These are phyloP conservation scores for Proliferodiscus dingleyae DNA, from an alignment of 2,329 filamentous ascomycete species.

Conservation along the genomic window DNA sequence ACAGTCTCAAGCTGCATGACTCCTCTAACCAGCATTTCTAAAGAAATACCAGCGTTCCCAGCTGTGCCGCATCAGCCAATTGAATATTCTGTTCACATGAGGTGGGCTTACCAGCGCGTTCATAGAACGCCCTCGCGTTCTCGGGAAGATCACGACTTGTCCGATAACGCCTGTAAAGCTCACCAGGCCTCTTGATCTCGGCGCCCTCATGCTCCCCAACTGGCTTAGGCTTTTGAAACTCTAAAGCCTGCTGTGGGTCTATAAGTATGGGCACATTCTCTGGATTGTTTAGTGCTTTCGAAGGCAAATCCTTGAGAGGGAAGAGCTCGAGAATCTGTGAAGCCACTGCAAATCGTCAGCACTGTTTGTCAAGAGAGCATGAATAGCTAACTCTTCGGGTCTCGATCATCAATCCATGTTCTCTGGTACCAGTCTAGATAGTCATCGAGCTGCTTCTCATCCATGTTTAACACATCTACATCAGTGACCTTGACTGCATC, in stretches of 20 bases:
- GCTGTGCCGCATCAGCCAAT: slow-evolving; percentile 17
- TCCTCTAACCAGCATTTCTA: slow-evolving; percentile 22
- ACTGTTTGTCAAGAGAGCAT: background rate
- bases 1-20: slow-evolving; percentile 28
- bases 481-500: slow-evolving; percentile 54
- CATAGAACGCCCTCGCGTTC: slow-evolving; percentile 38
- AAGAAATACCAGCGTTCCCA: slow-evolving; percentile 21
- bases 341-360: slow-evolving; percentile 23
- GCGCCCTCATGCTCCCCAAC: slow-evolving; percentile 12
- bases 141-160: slow-evolving; percentile 39
- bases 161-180: slow-evolving; percentile 34
- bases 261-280: slow-evolving; percentile 21
- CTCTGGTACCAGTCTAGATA: slow-evolving; percentile 77
- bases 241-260: slow-evolving; percentile 22
- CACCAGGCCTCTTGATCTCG: slow-evolving; percentile 29
- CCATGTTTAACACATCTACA: slow-evolving; percentile 58
- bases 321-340: slow-evolving; percentile 33
- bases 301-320: slow-evolving; percentile 25
- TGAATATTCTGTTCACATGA: background rate
- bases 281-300: slow-evolving; percentile 23
- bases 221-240: slow-evolving; percentile 25
- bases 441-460: slow-evolving; percentile 58
- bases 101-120: slow-evolving; percentile 36
- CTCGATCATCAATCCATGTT: slow-evolving; percentile 51
- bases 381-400: slow-evolving; percentile 33